Percentiles rank a stretch among this genome's conserved stretches.
These are phyloP conservation scores for Colletotrichum salicis DNA, from an alignment of 2,329 filamentous ascomycete genomes.

Conservation along the genomic window DNA sequence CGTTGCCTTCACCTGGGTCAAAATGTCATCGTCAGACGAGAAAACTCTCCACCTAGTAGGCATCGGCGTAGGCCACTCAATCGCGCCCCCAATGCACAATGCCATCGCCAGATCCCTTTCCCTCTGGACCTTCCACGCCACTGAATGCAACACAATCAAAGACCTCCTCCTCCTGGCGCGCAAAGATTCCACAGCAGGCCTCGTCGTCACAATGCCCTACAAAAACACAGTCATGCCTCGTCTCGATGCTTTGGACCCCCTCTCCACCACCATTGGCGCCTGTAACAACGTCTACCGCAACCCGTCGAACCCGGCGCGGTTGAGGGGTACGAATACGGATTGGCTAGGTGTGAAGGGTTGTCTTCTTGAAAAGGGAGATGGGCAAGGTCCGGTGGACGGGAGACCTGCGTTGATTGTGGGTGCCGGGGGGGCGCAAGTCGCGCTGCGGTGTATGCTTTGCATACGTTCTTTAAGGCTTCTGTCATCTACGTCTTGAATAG, in stretches of 20 bases:
- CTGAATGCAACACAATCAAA: conserved; percentile 46
- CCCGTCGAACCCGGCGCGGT: conserved; percentile 36
- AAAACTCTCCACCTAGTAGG: conserved; percentile 49
- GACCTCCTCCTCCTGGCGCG: conserved; percentile 44
- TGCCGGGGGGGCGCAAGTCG: conserved; percentile 53
- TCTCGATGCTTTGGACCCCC: conserved; percentile 50
- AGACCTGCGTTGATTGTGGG: conserved; percentile 50
- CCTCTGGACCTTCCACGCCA: conserved; percentile 43
- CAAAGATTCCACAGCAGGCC: conserved; percentile 42
- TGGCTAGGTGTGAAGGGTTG: conserved; percentile 53
- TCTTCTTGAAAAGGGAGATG: conserved; percentile 39
- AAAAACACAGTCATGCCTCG: conserved; percentile 48
- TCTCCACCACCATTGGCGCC: conserved; percentile 48
- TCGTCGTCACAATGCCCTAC: conserved; percentile 52
- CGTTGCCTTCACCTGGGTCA: neutral
- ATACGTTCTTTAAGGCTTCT: conserved; percentile 40
- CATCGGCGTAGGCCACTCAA: conserved; percentile 52
- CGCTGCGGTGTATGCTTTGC: conserved; percentile 50
- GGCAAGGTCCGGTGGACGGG: conserved; percentile 26
- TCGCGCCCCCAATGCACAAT: conserved; percentile 53
- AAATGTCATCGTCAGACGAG: neutral
- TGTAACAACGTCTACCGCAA: conserved; percentile 48
- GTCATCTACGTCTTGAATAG: conserved; percentile 51
- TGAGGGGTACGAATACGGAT: conserved; percentile 55
- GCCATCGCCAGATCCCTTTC: conserved; percentile 47